phyloP scores from a whole-genome alignment of 2,329 filamentous ascomycete species.

The Fusarium metavorans region DNA sequence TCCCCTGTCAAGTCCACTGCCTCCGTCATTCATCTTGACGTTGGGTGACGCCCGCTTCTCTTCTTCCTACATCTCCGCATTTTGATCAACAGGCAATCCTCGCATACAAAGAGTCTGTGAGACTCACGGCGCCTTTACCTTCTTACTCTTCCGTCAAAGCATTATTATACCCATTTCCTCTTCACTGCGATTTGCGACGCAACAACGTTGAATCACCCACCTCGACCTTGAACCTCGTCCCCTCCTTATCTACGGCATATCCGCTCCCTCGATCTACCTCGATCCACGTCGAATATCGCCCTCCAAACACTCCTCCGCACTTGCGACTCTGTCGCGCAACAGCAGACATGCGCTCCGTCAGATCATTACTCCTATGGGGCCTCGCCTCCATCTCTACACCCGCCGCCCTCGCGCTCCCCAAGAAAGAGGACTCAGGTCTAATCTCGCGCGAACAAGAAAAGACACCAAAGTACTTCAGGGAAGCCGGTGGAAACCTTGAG shows the following conservation, averaged over 20 bases:
- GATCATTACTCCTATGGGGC: slow-evolving; percentile 42
- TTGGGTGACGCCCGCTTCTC: not conserved
- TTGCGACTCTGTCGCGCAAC: not conserved
- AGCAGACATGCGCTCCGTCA: slow-evolving; percentile 38
- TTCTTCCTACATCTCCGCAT: slow-evolving; percentile 4
- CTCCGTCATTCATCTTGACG: slow-evolving; percentile 27
- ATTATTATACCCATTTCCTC: slow-evolving; percentile 11
- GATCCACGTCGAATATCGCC: not conserved
- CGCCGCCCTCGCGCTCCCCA: slow-evolving; percentile 33
- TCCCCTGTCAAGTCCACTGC: slow-evolving; percentile 14
- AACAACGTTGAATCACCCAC: not conserved
- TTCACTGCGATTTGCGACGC: not conserved
- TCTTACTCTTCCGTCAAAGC: not conserved
- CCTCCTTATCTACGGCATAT: not conserved
- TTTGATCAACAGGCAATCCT: slow-evolving; percentile 8
- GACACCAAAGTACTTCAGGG: slow-evolving; percentile 72
- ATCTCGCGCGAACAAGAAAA: slow-evolving; percentile 6
- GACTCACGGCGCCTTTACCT: not conserved
- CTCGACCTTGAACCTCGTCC: not conserved
- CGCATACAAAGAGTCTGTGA: not conserved
- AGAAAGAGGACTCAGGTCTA: slow-evolving; percentile 16
- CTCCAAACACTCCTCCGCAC: not conserved
- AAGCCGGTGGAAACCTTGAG: slow-evolving; percentile 69
- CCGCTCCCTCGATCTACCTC: not conserved
- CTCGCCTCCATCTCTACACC: slow-evolving; percentile 36